These are phyloP conservation scores for Cucumis melo DNA, from an alignment of 306 rosid genomes.

Conservation along the genomic window DNA sequence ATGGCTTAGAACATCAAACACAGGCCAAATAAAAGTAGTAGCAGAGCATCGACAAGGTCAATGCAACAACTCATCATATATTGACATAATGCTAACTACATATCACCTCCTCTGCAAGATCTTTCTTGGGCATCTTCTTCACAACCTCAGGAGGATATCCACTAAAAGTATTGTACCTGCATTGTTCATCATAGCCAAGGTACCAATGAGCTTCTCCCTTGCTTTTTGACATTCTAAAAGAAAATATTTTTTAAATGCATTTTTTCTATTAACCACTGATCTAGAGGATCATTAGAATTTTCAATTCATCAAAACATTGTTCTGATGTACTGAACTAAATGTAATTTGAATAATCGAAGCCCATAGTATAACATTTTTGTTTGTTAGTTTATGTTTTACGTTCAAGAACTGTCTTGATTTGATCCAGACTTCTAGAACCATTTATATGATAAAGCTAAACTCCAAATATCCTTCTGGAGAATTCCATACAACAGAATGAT, in stretches of 20 bases:
- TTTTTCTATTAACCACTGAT: neutral
- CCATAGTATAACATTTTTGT: neutral
- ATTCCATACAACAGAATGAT: neutral
- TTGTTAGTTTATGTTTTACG: neutral
- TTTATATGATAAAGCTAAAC: neutral
- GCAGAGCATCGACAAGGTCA: neutral
- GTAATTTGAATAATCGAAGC: neutral
- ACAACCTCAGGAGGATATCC: slow-evolving; percentile 99
- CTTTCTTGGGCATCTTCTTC: slow-evolving; percentile 97
- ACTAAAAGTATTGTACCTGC: slow-evolving; percentile 83
- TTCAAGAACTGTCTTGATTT: neutral
- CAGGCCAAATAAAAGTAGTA: slow-evolving; percentile 1
- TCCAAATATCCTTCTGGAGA: neutral
- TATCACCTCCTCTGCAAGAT: slow-evolving; percentile 96
- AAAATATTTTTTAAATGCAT: too few relatives aligned
- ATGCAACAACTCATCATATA: neutral
- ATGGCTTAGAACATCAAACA: neutral
- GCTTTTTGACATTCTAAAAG: neutral
- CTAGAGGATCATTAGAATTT: neutral
- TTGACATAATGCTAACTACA: neutral
- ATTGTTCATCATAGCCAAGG: slow-evolving; percentile 5
- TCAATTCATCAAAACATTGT: neutral
- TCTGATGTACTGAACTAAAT: neutral
- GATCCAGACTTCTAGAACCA: neutral
- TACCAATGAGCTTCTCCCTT: neutral